These are phyloP conservation scores for Curvularia lunata DNA, from an alignment of 2,329 filamentous ascomycete genomes.

Conservation along the genomic window DNA sequence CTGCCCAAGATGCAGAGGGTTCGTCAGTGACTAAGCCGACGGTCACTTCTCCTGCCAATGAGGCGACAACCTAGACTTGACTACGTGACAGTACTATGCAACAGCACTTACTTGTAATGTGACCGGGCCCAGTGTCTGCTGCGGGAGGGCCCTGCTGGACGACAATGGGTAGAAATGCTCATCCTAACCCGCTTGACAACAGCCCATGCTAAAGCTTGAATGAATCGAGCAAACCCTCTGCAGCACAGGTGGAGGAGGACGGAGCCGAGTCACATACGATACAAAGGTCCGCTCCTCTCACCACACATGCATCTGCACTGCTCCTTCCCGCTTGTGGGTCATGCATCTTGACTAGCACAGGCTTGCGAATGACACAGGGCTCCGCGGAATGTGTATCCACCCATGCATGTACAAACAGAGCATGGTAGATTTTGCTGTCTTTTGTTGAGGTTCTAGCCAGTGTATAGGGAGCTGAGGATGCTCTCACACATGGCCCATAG, in stretches of 20 bases:
- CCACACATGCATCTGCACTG: not conserved
- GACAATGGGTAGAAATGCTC: not conserved
- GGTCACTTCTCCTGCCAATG: not conserved
- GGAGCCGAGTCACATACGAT: no score
- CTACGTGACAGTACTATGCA: not conserved
- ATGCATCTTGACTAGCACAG: not conserved
- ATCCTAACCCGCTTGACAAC: not conserved
- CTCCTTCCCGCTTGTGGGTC: not conserved
- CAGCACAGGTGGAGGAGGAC: not conserved
- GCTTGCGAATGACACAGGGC: not conserved
- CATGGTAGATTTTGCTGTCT: not conserved
- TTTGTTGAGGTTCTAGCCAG: constrained; percentile 1
- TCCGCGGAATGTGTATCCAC: not conserved
- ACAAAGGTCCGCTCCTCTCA: not conserved
- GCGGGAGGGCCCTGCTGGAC: not conserved
- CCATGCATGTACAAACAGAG: not conserved
- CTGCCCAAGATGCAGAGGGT: not conserved
- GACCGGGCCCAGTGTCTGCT: not conserved
- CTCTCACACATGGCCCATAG: not conserved
- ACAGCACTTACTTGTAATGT: not conserved
- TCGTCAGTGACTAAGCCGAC: not conserved
- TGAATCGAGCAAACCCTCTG: not conserved
- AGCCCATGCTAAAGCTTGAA: not conserved
- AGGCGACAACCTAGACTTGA: not conserved
- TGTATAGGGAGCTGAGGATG: not conserved